These are phyloP conservation scores for Paecilomyces niveus DNA, from an alignment of 2,329 filamentous ascomycete genomes.

Conservation along the genomic window DNA sequence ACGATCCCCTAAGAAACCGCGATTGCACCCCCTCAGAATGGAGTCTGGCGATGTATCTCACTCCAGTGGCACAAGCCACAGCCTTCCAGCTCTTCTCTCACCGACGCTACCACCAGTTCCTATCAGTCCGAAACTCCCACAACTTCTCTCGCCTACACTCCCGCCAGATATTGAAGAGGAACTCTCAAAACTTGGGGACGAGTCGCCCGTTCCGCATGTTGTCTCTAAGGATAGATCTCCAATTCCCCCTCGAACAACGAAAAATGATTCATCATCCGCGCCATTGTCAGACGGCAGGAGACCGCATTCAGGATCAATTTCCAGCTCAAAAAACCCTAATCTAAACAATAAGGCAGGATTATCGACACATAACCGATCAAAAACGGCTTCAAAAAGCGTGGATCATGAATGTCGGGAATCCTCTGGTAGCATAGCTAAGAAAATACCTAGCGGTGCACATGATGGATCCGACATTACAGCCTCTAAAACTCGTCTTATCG, in stretches of 20 bases:
- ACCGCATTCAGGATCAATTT: conserved; percentile 12
- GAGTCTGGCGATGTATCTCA: conserved; percentile 14
- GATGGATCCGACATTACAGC: not conserved
- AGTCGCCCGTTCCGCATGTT: conserved; percentile 15
- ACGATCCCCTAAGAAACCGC: conserved; percentile 32
- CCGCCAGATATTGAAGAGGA: conserved; percentile 50
- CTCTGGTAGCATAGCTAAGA: not conserved
- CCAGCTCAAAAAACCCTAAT: conserved; percentile 9
- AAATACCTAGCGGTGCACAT: not conserved
- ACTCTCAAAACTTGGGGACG: conserved; percentile 37
- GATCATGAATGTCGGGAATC: not conserved
- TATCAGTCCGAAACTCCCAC: conserved; percentile 37
- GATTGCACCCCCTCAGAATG: conserved; percentile 29
- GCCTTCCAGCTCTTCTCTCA: conserved; percentile 31
- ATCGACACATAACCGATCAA: not conserved
- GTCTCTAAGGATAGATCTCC: conserved; percentile 11
- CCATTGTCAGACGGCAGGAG: conserved; percentile 9
- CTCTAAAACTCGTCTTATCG: conserved; percentile 30
- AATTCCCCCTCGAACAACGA: conserved; percentile 10
- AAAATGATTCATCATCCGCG: conserved; percentile 12
- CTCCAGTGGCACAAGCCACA: conserved; percentile 12
- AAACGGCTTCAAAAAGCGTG: not conserved
- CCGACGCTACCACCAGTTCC: conserved; percentile 39
- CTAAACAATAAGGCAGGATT: conserved; percentile 5
- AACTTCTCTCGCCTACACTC: conserved; percentile 52